Base-by-base conservation (phyloP, 768 basidiomycete genomes). In the Hemileccinum impolitum region DNA sequence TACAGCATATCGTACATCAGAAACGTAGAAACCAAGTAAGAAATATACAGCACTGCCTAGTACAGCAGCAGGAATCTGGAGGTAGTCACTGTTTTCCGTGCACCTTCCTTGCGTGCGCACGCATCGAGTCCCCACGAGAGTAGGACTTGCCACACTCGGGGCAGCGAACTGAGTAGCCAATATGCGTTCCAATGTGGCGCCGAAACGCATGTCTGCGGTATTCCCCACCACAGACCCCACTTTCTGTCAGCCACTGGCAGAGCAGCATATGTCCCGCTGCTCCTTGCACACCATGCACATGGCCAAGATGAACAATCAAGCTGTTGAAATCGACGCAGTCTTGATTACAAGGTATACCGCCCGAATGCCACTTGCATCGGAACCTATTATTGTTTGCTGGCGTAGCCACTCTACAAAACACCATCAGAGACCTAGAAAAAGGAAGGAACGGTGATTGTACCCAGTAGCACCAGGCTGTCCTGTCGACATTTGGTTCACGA, bases 151-250 rank as follows among this genome's bases (percentile, higher is more conserved):
- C 23, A 13, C 51, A 59, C 3, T 14, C 32, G 0, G 15, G 5
- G 37, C 54, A 61, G 11, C 8, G 0, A 12, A 45, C 39, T 2
- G 26, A 31, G 10, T 0, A 4, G 0, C 42, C 9, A 0, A 49
- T 3, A 10, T 63, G 64, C 0, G 9, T 32, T 0, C 12, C 32
- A 0, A 54, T 50, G 21, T 65, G 61, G 0, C 59, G 53, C 0
- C 40, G 37, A 6, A 54, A 34, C 0, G 7, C 32, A 8, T 52
- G 39, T 2, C 61, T 37, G 4, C 54, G 50, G 11, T 6, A 37
- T 1, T 15, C 0, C 0, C 35, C 15, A 3, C 25, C 17, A n/a
- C 60, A 61, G 12, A 0, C 0, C 0, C 21, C 19, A 2, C 7
- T 0, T 0, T 15, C 4, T 0, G 18, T 19, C 21, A 11, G 1